Evolutionary conservation across 78 protist genomes (phyloP), one percentile per base, ranked within the genome.

Genomic region (Goniomonas avonlea): DNA sequence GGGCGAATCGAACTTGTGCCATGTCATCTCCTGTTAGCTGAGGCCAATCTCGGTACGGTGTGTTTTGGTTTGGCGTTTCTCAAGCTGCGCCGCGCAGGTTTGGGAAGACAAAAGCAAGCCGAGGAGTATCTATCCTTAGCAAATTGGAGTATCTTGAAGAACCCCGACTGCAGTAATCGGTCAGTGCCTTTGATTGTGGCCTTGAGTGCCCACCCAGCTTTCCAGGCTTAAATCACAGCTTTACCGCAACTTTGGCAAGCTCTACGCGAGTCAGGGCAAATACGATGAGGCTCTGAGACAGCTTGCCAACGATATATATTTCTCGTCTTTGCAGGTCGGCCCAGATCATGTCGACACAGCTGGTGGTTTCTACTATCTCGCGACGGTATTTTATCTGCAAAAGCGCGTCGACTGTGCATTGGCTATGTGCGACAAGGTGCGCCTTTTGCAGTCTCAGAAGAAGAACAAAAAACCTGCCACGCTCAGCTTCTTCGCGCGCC

Each of bases 211-310:
- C n/a, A n/a, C n/a, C n/a, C n/a, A n/a, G n/a, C n/a, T n/a, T n/a
- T n/a, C n/a, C n/a, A n/a, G n/a, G n/a, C n/a, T n/a, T 23, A 68
- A 68, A 3, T 41, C 76, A 3, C 61, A 50, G 70, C 85, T 81
- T 5, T 78, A 77, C n/a, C 80, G 85, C 58, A 60, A 73, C 59
- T 81, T 81, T 21, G 85, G 85, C 69, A 35, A 40, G 48, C 81
- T 81, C 25, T 81, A 73, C 63, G 81, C 80, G 23, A 31, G 77
- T 2, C 81, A 76, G 53, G 76, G 77, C 18, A 63, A 50, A 48
- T 38, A 29, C 71, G 78, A 55, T 23, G 84, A 68, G 39, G 73
- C 84, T 9, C 43, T 79, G 34, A 41, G 37, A 60, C 73, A 79
- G 70, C 84, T 79, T 3, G 84, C 84, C 8, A 43, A 79, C 60